A percentile compares a stretch with the other conserved stretches of the same genome.
Conservation (phyloP, 1,139 yeast genomes). For the Yamadazyma friedrichii region DNA sequence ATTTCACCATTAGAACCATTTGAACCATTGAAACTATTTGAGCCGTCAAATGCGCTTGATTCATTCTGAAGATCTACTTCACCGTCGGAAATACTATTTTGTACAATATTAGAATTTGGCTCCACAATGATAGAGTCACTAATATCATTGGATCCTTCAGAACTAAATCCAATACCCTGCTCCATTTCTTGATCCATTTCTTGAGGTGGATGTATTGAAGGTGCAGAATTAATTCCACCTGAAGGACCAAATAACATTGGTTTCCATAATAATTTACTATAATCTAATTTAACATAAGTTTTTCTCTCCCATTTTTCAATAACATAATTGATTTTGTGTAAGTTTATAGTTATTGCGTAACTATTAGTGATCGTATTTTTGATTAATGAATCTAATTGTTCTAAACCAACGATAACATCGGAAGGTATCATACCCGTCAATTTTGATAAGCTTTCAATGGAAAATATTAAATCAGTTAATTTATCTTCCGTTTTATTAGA, state of each 20-base stretch:
- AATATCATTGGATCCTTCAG: not conserved
- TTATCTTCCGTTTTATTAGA: slow-evolving; percentile 6
- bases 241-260: slow-evolving; percentile 83
- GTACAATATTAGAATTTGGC: not conserved
- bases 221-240: slow-evolving; percentile 69
- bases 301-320: slow-evolving; percentile 58
- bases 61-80: not conserved
- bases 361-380: slow-evolving; percentile 39
- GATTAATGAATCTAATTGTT: slow-evolving; percentile 64
- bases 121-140: too few species aligned
- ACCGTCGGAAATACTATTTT: not conserved
- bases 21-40: too few species aligned
- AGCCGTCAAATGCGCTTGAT: too few species aligned
- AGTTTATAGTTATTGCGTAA: slow-evolving; percentile 58
- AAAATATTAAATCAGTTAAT: slow-evolving; percentile 23
- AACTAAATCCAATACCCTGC: not conserved
- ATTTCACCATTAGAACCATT: too few species aligned
- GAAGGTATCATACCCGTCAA: slow-evolving; percentile 84
- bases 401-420: slow-evolving; percentile 85
- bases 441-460: slow-evolving; percentile 61
- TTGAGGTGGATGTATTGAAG: slow-evolving; percentile 24
- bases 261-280: slow-evolving; percentile 66
- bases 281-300: slow-evolving; percentile 50
- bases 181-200: not conserved
- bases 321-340: slow-evolving; percentile 39